Conservation (phyloP, 768 basidiomycete species). For the Boletus coccyginus region DNA sequence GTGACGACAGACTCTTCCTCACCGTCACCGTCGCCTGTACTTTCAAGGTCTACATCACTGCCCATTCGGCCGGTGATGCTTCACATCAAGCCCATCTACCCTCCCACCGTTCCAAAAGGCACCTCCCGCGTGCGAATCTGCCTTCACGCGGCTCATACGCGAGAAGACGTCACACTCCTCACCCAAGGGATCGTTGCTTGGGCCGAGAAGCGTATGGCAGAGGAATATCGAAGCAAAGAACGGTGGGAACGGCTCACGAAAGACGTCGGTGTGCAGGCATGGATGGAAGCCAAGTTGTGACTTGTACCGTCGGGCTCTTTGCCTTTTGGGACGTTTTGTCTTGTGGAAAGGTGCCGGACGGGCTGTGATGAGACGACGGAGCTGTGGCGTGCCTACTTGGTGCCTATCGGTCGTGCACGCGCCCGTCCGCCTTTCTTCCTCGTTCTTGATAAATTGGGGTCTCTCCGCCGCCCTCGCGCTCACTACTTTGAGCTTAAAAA, state of each 20-base stretch:
- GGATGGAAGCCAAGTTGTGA: constrained; percentile 32
- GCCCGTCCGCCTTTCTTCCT: neutral
- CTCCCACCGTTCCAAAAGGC: constrained; percentile 89
- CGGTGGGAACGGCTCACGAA: constrained; percentile 15
- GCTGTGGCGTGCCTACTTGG: neutral
- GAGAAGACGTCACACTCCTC: constrained; percentile 58
- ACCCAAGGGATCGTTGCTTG: constrained; percentile 46
- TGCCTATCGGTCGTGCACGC: neutral
- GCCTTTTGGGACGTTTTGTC: neutral
- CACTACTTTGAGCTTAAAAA: neutral
- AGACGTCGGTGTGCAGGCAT: constrained; percentile 15
- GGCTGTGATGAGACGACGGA: neutral
- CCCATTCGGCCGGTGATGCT: constrained; percentile 37
- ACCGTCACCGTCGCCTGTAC: neutral
- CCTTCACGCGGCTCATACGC: constrained; percentile 73
- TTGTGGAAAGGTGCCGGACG: neutral
- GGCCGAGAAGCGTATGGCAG: constrained; percentile 18
- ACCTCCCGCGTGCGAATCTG: constrained; percentile 87
- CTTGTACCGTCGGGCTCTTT: neutral
- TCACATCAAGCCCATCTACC: constrained; percentile 74
- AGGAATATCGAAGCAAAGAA: neutral
- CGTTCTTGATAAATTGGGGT: neutral
- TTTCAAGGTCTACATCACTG: neutral
- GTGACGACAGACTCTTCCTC: neutral
- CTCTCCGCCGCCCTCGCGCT: neutral